Base-by-base conservation (phyloP, 2,329 filamentous ascomycete species). In the Penicillium sp. region DNA sequence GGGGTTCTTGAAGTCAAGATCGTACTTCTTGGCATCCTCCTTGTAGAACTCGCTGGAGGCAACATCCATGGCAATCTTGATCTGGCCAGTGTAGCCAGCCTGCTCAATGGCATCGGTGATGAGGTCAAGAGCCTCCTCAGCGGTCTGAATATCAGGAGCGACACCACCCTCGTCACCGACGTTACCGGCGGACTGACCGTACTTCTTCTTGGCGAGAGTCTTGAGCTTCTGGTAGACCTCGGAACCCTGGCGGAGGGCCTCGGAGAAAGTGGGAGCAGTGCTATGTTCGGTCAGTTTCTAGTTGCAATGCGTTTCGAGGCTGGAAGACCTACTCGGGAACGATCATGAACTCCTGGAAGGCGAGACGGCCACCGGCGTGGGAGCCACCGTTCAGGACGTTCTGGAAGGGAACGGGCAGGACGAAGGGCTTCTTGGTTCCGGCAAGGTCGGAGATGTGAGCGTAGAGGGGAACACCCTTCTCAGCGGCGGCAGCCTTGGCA, bases 1-100 rank as follows among this genome's bases (percentile, higher is more conserved):
- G 73, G 94, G 93, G 88, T 99, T 99, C 91, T 99, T 97, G 91
- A 97, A 99, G 89, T 97, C 94, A 66, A 99, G 86, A 77, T 99
- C 94, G 86, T 99, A 99, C 86, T 97, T 97, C 90, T 97, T 97
- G 77, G 82, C 93, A 52, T 94, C 91, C 73, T 83, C 80, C 84
- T 97, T 97, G 89, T 99, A 99, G 86, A 99, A 99, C 81, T 99
- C 94, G 84, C 90, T 96, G 66, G 94, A 97, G 67, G 94, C 94
- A 76, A 97, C 93, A 75, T 99, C 94, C 92, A 99, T 96, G 77
- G 94, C 94, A 73, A 99, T 99, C 80, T 96, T 91, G 78, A 99
- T 88, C 85, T 94, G 84, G 79, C 93, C 94, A 59, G 89, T 92
- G 85, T 99, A 97, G 68, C 94, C 94, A 67, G 93, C 90, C 81